Evolutionary conservation across 1,139 yeast genomes (phyloP).

Genomic region (Meyerozyma athensensis): DNA sequence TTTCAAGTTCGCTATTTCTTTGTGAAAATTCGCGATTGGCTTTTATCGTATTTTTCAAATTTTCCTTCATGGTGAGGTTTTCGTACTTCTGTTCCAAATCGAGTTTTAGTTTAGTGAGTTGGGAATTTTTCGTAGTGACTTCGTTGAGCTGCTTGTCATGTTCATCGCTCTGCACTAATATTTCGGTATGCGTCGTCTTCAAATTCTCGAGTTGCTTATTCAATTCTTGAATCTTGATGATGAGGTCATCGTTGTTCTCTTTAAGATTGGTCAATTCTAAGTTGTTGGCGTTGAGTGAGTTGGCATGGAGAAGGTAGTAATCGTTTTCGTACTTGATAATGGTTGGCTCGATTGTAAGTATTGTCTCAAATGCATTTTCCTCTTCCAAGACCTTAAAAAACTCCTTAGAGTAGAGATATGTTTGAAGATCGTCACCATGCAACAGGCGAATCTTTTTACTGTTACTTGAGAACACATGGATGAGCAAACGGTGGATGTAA

Average conservation of each 20-base stretch:
- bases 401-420: conserved; percentile 20
- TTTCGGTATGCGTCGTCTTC: conserved; percentile 36
- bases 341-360: conserved; percentile 23
- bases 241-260: conserved; percentile 35
- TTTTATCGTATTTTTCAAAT: conserved; percentile 40
- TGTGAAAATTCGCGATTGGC: conserved; percentile 40
- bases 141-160: conserved; percentile 21
- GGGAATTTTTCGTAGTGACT: conserved; percentile 17
- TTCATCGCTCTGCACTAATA: conserved; percentile 31
- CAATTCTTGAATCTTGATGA: conserved; percentile 17
- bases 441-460: conserved; percentile 17
- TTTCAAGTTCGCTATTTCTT: conserved; percentile 34
- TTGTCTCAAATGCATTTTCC: conserved; percentile 10
- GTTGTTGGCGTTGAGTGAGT: conserved; percentile 34
- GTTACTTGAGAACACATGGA: conserved; percentile 20
- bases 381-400: conserved; percentile 15
- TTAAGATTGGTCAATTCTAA: conserved; percentile 37
- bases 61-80: conserved; percentile 42
- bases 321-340: conserved; percentile 43
- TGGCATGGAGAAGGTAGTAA: conserved; percentile 37
- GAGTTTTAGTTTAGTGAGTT: conserved; percentile 1
- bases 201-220: conserved; percentile 29
- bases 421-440: conserved; percentile 27
- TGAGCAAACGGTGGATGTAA: conserved; percentile 27
- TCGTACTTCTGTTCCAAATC: conserved; percentile 29